Evolutionary conservation across 805 yeast genomes (phyloP).

Genomic region (Saccharomycopsis sp.): DNA sequence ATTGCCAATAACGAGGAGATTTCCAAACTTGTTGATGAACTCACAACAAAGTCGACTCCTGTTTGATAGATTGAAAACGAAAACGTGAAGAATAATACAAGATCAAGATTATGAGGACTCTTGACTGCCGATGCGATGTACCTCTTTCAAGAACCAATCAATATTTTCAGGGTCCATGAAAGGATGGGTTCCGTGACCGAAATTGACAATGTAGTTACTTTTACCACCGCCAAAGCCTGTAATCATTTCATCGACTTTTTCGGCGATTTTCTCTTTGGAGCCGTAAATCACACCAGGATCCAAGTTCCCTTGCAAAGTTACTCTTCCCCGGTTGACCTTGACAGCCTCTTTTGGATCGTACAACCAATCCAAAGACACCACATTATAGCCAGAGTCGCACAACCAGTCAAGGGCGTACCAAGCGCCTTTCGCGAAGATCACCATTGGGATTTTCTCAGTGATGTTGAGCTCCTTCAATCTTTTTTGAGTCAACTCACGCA

Average conservation of each 20-base stretch:
- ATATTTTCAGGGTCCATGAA: conserved; percentile 92
- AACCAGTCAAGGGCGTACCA: conserved; percentile 91
- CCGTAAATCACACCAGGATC: conserved; percentile 97
- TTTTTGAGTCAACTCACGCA: conserved; percentile 55
- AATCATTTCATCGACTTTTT: conserved; percentile 82
- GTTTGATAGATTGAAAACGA: too few species aligned
- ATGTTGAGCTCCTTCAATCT: conserved; percentile 67
- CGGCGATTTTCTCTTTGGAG: conserved; percentile 65
- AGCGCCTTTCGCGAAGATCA: conserved; percentile 91
- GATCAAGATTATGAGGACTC: too few species aligned
- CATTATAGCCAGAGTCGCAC: conserved; percentile 72
- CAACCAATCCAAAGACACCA: conserved; percentile 90
- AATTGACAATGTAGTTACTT: conserved; percentile 82
- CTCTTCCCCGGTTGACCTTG: conserved; percentile 61
- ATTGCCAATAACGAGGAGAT: too few species aligned
- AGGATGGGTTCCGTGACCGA: conserved; percentile 98
- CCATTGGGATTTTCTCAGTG: conserved; percentile 67
- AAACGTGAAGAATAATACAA: too few species aligned
- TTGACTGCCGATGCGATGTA: conserved; percentile 72
- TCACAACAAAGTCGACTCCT: too few species aligned
- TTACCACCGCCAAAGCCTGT: conserved; percentile 91
- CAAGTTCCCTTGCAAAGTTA: conserved; percentile 84
- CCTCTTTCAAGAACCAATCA: conserved; percentile 75
- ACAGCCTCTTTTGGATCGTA: conserved; percentile 82
- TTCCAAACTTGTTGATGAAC: too few species aligned